Base-by-base conservation (phyloP, 2,329 filamentous ascomycete genomes). In the Biscogniauxia sp. region DNA sequence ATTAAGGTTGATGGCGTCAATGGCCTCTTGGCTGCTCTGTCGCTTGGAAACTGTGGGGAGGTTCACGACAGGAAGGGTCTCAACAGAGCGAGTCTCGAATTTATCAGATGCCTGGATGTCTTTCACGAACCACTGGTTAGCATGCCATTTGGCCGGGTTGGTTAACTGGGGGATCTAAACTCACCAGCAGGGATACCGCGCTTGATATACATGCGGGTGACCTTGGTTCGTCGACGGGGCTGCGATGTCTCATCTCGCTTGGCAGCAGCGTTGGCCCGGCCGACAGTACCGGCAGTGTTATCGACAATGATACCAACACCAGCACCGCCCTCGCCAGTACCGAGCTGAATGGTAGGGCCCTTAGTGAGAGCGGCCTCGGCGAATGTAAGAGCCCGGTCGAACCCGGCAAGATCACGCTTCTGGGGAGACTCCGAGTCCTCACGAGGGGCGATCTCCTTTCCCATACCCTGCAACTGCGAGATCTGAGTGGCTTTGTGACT, bases 361-460 rank as follows among this genome's bases (percentile, higher is more conserved):
- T 74, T 78, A 51, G 69, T 73, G 54, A 79, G 62, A 45, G 77
- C 76, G 8, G 68, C 75, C 63, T 78, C 73, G 51, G 77, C 77
- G 61, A 68, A 79, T 17, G 68, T 74, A 23, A 79, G 68, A 11
- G 77, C 77, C 7, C 76, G 74, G 64, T 78, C 75, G 62, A 79
- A 79, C 53, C 77, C 76, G 50, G 69, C 63, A 20, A 76, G 67
- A 61, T 78, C 77, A 61, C 77, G 74, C 66, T 76, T 77, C 56
- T 67, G 66, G 41, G 69, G 65, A 19, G 68, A 53, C 55, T 66
- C 68, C 26, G 62, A 52, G 59, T 64, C 59, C 26, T 70, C 68
- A 11, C 80, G 78, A 23, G 80, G 79, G 23, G 77, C 76, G 64
- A 82, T 80, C 65, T 79, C 76, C 73, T 81, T 82, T 67, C 79